A percentile compares a stretch with the other conserved stretches of the same genome.
Evolutionary conservation across 2,329 filamentous ascomycete species (phyloP).

Genomic region (Drechslerella stenobrocha): DNA sequence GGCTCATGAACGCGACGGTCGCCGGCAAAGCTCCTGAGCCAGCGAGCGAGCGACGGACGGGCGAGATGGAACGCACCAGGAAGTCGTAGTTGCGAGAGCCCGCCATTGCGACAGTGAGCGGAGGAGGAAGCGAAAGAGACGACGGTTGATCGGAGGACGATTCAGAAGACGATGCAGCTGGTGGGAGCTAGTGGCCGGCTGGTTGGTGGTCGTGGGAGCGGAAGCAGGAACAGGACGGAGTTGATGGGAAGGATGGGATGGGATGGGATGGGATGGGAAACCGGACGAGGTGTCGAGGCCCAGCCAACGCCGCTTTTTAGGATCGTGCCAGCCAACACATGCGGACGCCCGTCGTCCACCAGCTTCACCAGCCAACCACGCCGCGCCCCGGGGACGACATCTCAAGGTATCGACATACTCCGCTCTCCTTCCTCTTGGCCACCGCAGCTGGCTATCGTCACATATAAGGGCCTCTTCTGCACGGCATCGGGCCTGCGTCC

Average conservation of each 20-base stretch:
- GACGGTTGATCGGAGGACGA: not conserved
- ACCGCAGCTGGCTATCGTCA: not conserved
- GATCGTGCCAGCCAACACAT: too few relatives aligned
- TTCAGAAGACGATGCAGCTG: not conserved
- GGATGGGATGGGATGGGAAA: slow-evolving; percentile 4
- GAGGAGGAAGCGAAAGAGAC: slow-evolving; percentile 6
- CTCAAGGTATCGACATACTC: too few relatives aligned
- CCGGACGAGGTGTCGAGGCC: slow-evolving; percentile 16
- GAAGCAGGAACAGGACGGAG: slow-evolving; percentile 15
- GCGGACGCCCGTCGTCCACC: too few relatives aligned
- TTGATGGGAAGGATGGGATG: slow-evolving; percentile 12
- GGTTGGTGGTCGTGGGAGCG: slow-evolving; percentile 7
- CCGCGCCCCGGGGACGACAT: too few relatives aligned
- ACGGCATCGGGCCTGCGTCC: too few relatives aligned
- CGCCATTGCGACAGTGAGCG: slow-evolving; percentile 66
- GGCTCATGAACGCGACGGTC: slow-evolving; percentile 49
- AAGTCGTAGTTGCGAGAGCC: slow-evolving; percentile 99
- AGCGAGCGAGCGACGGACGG: slow-evolving; percentile 41
- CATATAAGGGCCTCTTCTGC: not conserved
- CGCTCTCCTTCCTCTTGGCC: not conserved
- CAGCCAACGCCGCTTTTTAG: slow-evolving; percentile 6
- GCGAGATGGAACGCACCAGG: slow-evolving; percentile 69
- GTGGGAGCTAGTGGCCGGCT: not conserved
- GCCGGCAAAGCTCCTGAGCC: slow-evolving; percentile 40
- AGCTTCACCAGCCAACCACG: slow-evolving; percentile 5